Evolutionary conservation across 2,329 filamentous ascomycete species (phyloP).

Genomic region (Kalmusia sp.): DNA sequence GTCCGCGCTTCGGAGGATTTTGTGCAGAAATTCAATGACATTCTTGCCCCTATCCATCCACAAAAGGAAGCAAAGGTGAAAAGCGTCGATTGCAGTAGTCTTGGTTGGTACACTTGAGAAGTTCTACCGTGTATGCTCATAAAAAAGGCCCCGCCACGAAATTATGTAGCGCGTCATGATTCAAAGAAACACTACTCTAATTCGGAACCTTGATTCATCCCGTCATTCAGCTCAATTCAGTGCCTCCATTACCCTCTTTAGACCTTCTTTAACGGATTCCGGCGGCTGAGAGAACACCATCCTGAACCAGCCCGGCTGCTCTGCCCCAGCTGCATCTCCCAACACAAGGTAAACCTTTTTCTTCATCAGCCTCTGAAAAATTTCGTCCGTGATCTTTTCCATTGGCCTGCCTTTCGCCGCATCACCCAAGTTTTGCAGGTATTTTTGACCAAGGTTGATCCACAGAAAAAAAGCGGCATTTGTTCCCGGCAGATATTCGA

Average conservation of each 20-base stretch:
- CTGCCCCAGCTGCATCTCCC: constrained; percentile 53
- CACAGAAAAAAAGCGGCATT: constrained; percentile 58
- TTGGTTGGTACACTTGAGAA: not conserved
- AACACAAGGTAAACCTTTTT: constrained; percentile 60
- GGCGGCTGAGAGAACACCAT: constrained; percentile 53
- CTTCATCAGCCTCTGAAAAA: constrained; percentile 54
- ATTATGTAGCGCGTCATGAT: not conserved
- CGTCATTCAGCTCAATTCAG: not conserved
- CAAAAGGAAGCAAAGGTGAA: not conserved
- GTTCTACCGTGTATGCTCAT: not conserved
- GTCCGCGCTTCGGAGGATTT: not conserved
- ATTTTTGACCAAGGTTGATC: constrained; percentile 39
- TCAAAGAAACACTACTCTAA: not conserved
- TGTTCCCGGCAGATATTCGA: constrained; percentile 46
- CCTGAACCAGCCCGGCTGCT: constrained; percentile 60
- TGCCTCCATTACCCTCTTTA: constrained; percentile 30
- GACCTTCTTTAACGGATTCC: constrained; percentile 42
- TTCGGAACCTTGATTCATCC: no score
- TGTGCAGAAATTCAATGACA: not conserved
- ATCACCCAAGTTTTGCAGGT: constrained; percentile 14
- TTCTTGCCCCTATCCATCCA: not conserved
- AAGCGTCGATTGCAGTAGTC: not conserved
- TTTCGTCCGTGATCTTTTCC: constrained; percentile 50
- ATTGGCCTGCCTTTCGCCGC: constrained; percentile 21
- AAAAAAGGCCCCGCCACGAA: not conserved